Evolutionary conservation across 108 stramenopile species (phyloP).

Genomic region (Skeletonema grethae): DNA sequence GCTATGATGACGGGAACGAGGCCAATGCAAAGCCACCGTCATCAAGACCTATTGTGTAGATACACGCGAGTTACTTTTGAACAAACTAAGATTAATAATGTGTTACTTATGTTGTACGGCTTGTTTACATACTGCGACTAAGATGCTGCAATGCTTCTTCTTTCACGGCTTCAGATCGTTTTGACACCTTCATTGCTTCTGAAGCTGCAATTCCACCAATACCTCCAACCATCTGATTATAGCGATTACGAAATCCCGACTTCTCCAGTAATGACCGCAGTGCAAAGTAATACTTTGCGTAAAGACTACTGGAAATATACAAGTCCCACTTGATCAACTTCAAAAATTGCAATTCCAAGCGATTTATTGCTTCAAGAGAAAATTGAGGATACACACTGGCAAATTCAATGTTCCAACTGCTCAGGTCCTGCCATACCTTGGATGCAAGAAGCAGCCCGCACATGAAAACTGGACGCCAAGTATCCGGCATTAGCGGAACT

Average conservation of each 20-base stretch:
- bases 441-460: slow-evolving; percentile 95
- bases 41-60: slow-evolving; percentile 8
- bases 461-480: slow-evolving; percentile 97
- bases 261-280: slow-evolving; percentile 91
- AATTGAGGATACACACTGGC: slow-evolving; percentile 95
- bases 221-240: slow-evolving; percentile 74
- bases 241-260: slow-evolving; percentile 76
- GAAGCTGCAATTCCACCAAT: slow-evolving; percentile 78
- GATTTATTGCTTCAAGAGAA: slow-evolving; percentile 90
- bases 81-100: neutral
- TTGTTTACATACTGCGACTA: slow-evolving; percentile 74
- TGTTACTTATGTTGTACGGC: neutral
- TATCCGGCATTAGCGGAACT: slow-evolving; percentile 89
- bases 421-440: slow-evolving; percentile 99
- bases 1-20: slow-evolving; percentile 1
- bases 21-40: neutral
- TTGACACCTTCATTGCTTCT: slow-evolving; percentile 77
- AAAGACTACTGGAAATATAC: slow-evolving; percentile 93
- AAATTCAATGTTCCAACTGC: slow-evolving; percentile 98
- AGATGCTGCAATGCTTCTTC: slow-evolving; percentile 81
- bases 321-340: slow-evolving; percentile 94
- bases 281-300: slow-evolving; percentile 99
- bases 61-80: neutral
- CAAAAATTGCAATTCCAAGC: slow-evolving; percentile 88
- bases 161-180: slow-evolving; percentile 77